Base-by-base conservation (phyloP, 257 asterid genomes). In the Gynochthodes officinalis region DNA sequence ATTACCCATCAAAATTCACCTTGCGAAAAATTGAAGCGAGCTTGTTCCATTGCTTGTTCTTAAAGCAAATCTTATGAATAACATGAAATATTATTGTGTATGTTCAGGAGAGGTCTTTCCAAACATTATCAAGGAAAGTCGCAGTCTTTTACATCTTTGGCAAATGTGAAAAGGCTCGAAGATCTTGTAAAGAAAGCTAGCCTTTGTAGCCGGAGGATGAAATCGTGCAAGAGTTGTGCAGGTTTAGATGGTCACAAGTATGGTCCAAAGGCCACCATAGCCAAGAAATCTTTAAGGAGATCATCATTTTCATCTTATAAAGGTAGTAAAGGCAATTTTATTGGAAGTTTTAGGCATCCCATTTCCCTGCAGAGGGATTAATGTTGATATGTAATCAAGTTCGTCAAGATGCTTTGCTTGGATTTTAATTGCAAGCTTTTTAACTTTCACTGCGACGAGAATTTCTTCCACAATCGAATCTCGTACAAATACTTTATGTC, bases 41-140 rank as follows among this genome's bases (percentile, higher is more conserved):
- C 14, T 62, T 1, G 40, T 16, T n/a, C 15, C 10, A 16, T 46
- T 46, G 39, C 25, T 49, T 57, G 43, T 37, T 11, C 10, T 21
- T 39, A 4, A 67, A 19, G 2, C 5, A 12, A 53, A 43, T 70
- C 35, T 48, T 33, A 1, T 2, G 13, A 64, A n/a, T 65, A 21
- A 44, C 0, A 14, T 52, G 48, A 25, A 4, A 5, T 33, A 46
- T 32, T 21, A 1, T 14, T 63, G 16, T 58, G 54, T 40, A 13
- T 42, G 14, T 48, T 1, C 88, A 89, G 96, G 77, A 86, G 80
- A 69, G 96, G 96, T 7, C 78, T 89, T 19, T 89, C 96, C 5
- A 87, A 83, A 73, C 77, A 59, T 67, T 89, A 86, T 67, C 59
- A 87, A 37, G 96, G 93, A 0, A 86, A 86, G 27, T 87, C 93